Evolutionary conservation across 2,329 filamentous ascomycete genomes (phyloP), one percentile per base, ranked within the genome.

Genomic region (Xylariales sp.): DNA sequence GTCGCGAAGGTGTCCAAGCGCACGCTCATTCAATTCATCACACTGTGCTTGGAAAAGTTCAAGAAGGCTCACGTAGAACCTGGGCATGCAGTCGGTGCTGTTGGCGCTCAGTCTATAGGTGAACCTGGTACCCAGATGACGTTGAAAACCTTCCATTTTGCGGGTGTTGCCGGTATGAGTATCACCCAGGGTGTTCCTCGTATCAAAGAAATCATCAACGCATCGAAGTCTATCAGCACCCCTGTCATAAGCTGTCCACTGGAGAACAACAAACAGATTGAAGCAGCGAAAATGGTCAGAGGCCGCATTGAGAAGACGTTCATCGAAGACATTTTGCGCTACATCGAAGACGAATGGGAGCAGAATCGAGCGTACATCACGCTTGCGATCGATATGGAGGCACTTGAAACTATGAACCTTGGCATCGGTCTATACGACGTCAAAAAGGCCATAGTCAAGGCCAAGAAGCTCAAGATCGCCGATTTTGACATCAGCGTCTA

Each of bases 121-220:
- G 93, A 98, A 59, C 93, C 93, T 0, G 93, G 93, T 61, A 98
- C 93, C 1, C 93, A 98, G 65, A 98, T 98, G 93, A 98, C 93
- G 1, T 70, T 98, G 49, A 97, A 97, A 69, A 97, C 93, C 60
- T 97, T 97, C 80, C 93, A 97, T 85, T 98, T 98, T 71, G 93
- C 93, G 60, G 93, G 93, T 86, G 93, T 98, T 49, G 93, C 93
- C 31, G 91, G 91, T 62, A 97, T 98, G 93, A 95, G 88, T 76
- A 95, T 98, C 59, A 98, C 93, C 0, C 88, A 96, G 59, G 93
- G 93, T 86, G 93, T 98, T 5, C 93, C 93, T 1, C 91, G 93
- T 82, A 98, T 98, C 71, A 98, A 98, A 69, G 93, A 98, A 73
- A 98, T 98, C 52, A 98, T 98, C 80, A 98, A 98, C 66, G 93